Percentiles rank a stretch among this genome's conserved stretches.
Conservation (phyloP, 805 yeast species). For the Komagataella pseudopastoris region DNA sequence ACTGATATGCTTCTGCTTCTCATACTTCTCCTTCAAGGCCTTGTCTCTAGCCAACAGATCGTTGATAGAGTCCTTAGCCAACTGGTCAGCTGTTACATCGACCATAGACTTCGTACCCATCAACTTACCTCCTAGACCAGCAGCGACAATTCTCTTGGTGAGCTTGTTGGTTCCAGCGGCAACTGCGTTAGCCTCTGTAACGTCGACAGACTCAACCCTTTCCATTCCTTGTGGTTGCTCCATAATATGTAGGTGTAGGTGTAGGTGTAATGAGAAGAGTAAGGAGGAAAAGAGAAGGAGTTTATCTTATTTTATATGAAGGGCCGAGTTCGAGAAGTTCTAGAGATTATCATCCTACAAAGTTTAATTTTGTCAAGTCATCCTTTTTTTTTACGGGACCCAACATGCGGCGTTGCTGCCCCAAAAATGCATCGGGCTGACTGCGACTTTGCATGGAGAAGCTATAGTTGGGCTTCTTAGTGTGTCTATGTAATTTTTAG, state of each 20-base stretch:
- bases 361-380: neutral
- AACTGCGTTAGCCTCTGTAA: slow-evolving; percentile 58
- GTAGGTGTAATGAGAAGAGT: neutral
- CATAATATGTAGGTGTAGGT: neutral
- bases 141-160: slow-evolving; percentile 61
- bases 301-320: neutral
- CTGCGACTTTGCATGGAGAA: neutral
- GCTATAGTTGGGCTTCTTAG: neutral
- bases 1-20: slow-evolving; percentile 42
- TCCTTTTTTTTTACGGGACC: neutral
- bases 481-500: neutral
- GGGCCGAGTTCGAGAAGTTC: neutral
- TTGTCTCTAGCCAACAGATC: slow-evolving; percentile 30
- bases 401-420: neutral
- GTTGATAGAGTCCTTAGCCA: slow-evolving; percentile 37
- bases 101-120: slow-evolving; percentile 77
- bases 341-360: neutral
- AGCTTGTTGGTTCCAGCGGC: slow-evolving; percentile 75
- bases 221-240: neutral
- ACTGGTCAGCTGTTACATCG: slow-evolving; percentile 50
- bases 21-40: slow-evolving; percentile 25
- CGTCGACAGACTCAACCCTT: slow-evolving; percentile 31
- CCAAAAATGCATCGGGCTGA: neutral
- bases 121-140: slow-evolving; percentile 58
- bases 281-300: neutral